Base-by-base conservation (phyloP, 441 rosid species). In the Flueggea neowawraea region DNA sequence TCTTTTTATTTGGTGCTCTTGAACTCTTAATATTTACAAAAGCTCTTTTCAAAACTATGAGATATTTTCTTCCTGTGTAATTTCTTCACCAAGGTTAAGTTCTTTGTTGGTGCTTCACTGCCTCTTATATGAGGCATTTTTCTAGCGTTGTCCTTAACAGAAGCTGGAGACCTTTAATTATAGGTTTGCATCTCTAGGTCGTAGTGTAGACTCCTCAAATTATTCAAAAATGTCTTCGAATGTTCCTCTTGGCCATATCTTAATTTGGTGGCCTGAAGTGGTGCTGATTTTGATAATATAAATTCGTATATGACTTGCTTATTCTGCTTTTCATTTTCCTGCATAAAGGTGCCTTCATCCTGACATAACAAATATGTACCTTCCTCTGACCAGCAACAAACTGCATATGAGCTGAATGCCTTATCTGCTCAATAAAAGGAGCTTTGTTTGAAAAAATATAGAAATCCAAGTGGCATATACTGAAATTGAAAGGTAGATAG, bases 351-450 rank as follows among this genome's bases (percentile, higher is more conserved):
- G 32, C 15, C 6, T 41, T 28, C 57, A n/a, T 39, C 48, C 58
- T 43, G 22, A 67, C 53, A 49, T 43, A 22, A 70, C 57, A 50
- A 64, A 64, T 55, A 52, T 16, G 31, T 57, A 54, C 13, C 16
- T 64, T 69, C 50, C 43, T 50, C 52, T 60, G 53, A 52, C 49
- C 79, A 94, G 98, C 96, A 90, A 89, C 89, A 83, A 55, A 87
- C 97, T 70, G 90, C 89, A 12, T 83, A 78, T 52, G 99, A 94
- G 84, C 87, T 91, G 50, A 83, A 81, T 76, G 91, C 96, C 66
- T 78, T 91, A 63, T 83, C 96, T 13, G 75, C 84, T 13, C 95
- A 94, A 78, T 94, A 97, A 97, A 87, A 80, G 75, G 94, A 89
- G 71, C 96, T 94, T 55, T 83, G 95, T 69, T 69, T 65, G 62